Percentiles rank a stretch among this genome's conserved stretches.
phyloP scores from a whole-genome alignment of 2,329 filamentous ascomycete genomes.

The Ceratocystis eucalypticola region DNA sequence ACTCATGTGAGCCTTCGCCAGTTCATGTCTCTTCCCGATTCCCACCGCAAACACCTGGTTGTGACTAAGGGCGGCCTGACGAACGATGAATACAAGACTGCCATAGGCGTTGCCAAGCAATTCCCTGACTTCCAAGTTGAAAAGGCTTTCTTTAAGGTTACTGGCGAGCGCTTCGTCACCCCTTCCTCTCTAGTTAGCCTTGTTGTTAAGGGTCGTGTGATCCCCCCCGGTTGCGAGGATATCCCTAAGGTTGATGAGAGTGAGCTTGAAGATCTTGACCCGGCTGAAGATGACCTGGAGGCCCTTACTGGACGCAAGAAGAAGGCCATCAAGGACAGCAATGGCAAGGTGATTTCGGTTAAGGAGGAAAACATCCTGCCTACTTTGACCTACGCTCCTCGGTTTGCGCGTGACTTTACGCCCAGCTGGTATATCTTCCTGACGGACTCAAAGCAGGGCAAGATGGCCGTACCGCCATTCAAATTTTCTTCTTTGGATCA shows the following conservation, averaged over 20 bases:
- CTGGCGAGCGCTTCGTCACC: conserved; percentile 84
- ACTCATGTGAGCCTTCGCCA: conserved; percentile 66
- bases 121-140: conserved; percentile 73
- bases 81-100: conserved; percentile 62
- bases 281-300: conserved; percentile 82
- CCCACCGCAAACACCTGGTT: conserved; percentile 56
- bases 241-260: conserved; percentile 61
- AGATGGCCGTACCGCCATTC: conserved; percentile 92
- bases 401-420: conserved; percentile 76
- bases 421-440: conserved; percentile 93
- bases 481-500: conserved; percentile 89
- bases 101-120: conserved; percentile 65
- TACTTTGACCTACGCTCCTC: conserved; percentile 79
- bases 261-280: conserved; percentile 82
- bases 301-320: conserved; percentile 68
- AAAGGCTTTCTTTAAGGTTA: conserved; percentile 96
- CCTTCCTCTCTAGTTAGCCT: conserved; percentile 86
- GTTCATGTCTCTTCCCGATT: conserved; percentile 74
- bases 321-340: conserved; percentile 48
- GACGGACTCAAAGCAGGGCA: conserved; percentile 83
- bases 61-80: conserved; percentile 59
- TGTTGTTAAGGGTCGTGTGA: conserved; percentile 85
- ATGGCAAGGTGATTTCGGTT: conserved; percentile 42
- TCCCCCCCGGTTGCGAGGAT: conserved; percentile 68
- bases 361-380: conserved; percentile 56